Conservation (phyloP, 2,329 filamentous ascomycete species). For the Cladobotryum protrusum region DNA sequence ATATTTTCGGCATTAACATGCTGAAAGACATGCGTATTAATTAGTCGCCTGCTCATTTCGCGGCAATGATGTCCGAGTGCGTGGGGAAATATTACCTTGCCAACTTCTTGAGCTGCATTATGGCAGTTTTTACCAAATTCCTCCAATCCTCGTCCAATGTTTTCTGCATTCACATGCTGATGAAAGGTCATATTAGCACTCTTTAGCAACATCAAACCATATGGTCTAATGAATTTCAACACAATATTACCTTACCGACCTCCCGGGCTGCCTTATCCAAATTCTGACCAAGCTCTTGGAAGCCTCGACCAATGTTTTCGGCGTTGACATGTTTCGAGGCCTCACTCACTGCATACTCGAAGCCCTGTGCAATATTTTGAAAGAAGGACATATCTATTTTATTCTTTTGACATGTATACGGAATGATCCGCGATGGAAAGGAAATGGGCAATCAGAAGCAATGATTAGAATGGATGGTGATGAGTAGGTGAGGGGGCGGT, state of each 20-base stretch:
- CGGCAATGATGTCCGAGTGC: too few relatives aligned
- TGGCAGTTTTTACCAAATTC: not conserved
- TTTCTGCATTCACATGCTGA: slow-evolving; percentile 1
- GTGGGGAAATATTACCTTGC: not conserved
- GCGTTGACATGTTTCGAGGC: slow-evolving; percentile 2
- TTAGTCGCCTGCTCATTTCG: not conserved
- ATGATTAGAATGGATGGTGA: too few relatives aligned
- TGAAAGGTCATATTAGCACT: too few relatives aligned
- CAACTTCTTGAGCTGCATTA: slow-evolving; percentile 1
- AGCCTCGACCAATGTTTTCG: slow-evolving; percentile 3
- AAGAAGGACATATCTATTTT: too few relatives aligned
- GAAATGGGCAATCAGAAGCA: too few relatives aligned
- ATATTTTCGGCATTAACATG: slow-evolving; percentile 1
- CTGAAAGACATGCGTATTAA: not conserved
- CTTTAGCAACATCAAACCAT: too few relatives aligned
- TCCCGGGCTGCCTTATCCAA: not conserved
- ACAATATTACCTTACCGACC: not conserved
- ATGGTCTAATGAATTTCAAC: not conserved
- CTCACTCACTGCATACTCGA: not conserved
- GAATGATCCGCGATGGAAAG: too few relatives aligned
- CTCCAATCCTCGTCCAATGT: slow-evolving; percentile 1
- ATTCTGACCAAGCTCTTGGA: not conserved
- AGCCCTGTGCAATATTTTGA: too few relatives aligned
- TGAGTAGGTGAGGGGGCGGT: too few relatives aligned
- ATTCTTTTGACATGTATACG: too few relatives aligned